These are phyloP conservation scores for Cladobotryum protrusum DNA, from an alignment of 2,329 filamentous ascomycete species.

Conservation along the genomic window DNA sequence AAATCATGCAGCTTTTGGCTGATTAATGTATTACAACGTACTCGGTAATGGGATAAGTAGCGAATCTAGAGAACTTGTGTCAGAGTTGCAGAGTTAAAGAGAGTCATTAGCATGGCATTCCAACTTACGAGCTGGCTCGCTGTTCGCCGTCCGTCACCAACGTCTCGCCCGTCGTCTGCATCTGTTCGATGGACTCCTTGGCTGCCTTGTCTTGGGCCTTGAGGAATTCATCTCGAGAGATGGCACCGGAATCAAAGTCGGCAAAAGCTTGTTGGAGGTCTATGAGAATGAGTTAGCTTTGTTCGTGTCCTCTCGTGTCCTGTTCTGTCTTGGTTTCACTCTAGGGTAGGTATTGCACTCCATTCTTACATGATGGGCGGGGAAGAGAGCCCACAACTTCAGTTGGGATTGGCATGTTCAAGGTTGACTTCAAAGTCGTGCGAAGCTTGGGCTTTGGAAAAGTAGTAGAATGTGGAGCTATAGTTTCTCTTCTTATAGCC, in stretches of 20 bases:
- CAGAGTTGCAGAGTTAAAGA: no score
- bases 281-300: not conserved
- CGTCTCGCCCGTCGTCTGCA: slow-evolving; percentile 8
- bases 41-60: slow-evolving; percentile 11
- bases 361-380: slow-evolving; percentile 7
- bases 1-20: not conserved
- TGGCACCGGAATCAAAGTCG: slow-evolving; percentile 9
- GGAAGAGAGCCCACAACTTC: slow-evolving; percentile 9
- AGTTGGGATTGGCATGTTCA: slow-evolving; percentile 8
- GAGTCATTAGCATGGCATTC: not conserved
- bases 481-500: no score
- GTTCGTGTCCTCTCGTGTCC: no score
- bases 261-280: slow-evolving; percentile 11
- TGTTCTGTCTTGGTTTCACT: not conserved
- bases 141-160: slow-evolving; percentile 13
- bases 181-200: slow-evolving; percentile 8
- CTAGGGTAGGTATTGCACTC: not conserved
- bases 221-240: slow-evolving; percentile 6
- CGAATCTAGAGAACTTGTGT: slow-evolving; percentile 5
- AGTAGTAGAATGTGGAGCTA: no score
- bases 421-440: no score
- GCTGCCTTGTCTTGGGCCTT: slow-evolving; percentile 8
- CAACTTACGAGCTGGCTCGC: slow-evolving; percentile 8
- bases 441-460: no score
- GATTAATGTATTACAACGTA: not conserved